Evolutionary conservation across 441 rosid genomes (phyloP).

Genomic region (Erysimum cheiri): DNA sequence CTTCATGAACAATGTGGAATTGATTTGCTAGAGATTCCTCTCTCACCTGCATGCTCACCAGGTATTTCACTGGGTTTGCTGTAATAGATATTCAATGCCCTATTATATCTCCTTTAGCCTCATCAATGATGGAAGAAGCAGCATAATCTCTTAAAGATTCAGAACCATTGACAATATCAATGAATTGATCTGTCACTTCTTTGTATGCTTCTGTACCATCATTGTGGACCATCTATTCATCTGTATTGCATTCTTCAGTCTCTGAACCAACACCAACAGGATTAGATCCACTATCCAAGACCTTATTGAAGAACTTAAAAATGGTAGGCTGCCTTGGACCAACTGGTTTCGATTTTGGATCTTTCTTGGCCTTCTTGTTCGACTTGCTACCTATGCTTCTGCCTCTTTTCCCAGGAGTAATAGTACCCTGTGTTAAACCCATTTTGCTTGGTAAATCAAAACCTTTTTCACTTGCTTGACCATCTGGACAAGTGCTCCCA

Average conservation of each 20-base stretch:
- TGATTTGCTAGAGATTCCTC: constrained; percentile 42
- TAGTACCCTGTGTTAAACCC: constrained; percentile 46
- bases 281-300: constrained; percentile 48
- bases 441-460: constrained; percentile 47
- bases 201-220: constrained; percentile 43
- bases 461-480: constrained; percentile 42
- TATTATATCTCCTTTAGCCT: constrained; percentile 72
- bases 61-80: constrained; percentile 47
- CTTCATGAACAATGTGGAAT: constrained; percentile 36
- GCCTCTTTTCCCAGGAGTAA: constrained; percentile 63
- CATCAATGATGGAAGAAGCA: constrained; percentile 59
- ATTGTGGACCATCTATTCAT: constrained; percentile 43
- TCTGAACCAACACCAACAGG: constrained; percentile 38
- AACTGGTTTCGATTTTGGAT: constrained; percentile 51
- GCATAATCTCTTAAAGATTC: constrained; percentile 70
- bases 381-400: constrained; percentile 50
- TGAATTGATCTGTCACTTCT: constrained; percentile 62
- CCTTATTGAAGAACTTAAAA: constrained; percentile 73
- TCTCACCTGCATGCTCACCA: constrained; percentile 43
- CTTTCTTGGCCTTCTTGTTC: constrained; percentile 64
- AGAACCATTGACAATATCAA: constrained; percentile 60
- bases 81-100: constrained; percentile 75
- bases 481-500: constrained; percentile 45
- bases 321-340: constrained; percentile 74
- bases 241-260: constrained; percentile 47